Evolutionary conservation across 805 yeast genomes (phyloP), one percentile per base, ranked within the genome.

Genomic region (Nakazawaea holstii): DNA sequence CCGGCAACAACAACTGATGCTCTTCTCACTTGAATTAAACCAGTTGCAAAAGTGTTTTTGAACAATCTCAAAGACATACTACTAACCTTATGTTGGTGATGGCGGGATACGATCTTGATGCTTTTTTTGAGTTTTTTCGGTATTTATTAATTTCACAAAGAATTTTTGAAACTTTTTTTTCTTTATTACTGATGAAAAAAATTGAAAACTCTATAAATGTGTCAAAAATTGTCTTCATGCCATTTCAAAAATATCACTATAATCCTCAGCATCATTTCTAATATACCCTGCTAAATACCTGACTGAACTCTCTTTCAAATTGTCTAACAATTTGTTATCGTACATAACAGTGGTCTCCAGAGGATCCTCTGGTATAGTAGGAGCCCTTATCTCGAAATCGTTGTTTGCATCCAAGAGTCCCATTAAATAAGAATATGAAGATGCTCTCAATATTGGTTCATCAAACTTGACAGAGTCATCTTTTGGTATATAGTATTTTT

Each of bases 381-480:
- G n/a, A n/a, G 10, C 11, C 6, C 11, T 30, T 38, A 36, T 30
- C 11, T 32, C 30, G 13, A 14, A 28, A 24, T 30, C 15, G 11
- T 26, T 15, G 10, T 30, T 29, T 9, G 37, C 46, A 27, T 43
- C 41, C 43, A 42, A 43, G 8, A 48, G 13, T 6, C 44, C 44
- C 20, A 32, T 17, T 14, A 48, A 41, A 27, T 48, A 48, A 24
- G 44, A 39, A 42, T 43, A 48, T 10, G 50, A 48, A 7, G 47
- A 39, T 9, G 27, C 30, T 14, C 43, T 28, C 35, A 43, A 39
- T 6, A 48, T 29, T 15, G 50, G 50, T 11, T 48, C 50, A 15
- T 47, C 43, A 38, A 47, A 47, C 26, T 35, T 47, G 26, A 47
- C 43, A 2, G 46, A 35, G 30, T 47, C 46, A 8, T 47, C 49